phyloP scores from a whole-genome alignment of 2,329 filamentous ascomycete species.

The Zalaria obscura region DNA sequence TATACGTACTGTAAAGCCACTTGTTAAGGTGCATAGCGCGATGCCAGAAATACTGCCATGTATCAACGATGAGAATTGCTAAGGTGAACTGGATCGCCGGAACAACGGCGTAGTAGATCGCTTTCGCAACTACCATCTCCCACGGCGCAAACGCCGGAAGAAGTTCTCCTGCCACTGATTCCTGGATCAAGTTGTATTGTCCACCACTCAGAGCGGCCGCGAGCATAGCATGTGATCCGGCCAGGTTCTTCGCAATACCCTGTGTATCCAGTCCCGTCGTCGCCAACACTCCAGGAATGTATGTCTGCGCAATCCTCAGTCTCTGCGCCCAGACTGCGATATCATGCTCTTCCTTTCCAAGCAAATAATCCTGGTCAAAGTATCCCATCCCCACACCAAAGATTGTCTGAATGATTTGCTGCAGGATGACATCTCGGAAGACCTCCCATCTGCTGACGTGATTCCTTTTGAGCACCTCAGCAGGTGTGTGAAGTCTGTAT shows the following conservation, averaged over 20 bases:
- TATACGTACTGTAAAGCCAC: slow-evolving; percentile 77
- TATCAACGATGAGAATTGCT: slow-evolving; percentile 69
- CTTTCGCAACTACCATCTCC: slow-evolving; percentile 63
- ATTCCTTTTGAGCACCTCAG: slow-evolving; percentile 77
- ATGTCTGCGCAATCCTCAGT: slow-evolving; percentile 63
- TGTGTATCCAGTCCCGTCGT: slow-evolving; percentile 63
- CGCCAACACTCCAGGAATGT: slow-evolving; percentile 57
- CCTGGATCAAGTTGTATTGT: slow-evolving; percentile 48
- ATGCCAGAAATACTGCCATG: slow-evolving; percentile 97
- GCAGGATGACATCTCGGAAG: slow-evolving; percentile 76
- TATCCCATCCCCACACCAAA: slow-evolving; percentile 54
- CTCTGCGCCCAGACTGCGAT: slow-evolving; percentile 80
- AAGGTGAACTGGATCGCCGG: slow-evolving; percentile 64
- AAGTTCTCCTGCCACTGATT: slow-evolving; percentile 21
- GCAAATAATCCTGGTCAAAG: slow-evolving; percentile 59
- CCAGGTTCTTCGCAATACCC: slow-evolving; percentile 61
- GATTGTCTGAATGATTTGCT: slow-evolving; percentile 77
- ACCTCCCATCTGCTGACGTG: slow-evolving; percentile 76
- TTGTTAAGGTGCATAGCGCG: slow-evolving; percentile 95
- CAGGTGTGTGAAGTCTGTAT: slow-evolving; percentile 89
- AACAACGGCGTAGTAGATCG: slow-evolving; percentile 65
- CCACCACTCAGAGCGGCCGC: slow-evolving; percentile 69
- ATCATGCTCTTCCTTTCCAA: slow-evolving; percentile 71
- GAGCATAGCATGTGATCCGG: slow-evolving; percentile 55
- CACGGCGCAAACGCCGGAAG: slow-evolving; percentile 66